phyloP scores from a whole-genome alignment of 148 eudicot genomes.

The Rhododendron mucronatum region DNA sequence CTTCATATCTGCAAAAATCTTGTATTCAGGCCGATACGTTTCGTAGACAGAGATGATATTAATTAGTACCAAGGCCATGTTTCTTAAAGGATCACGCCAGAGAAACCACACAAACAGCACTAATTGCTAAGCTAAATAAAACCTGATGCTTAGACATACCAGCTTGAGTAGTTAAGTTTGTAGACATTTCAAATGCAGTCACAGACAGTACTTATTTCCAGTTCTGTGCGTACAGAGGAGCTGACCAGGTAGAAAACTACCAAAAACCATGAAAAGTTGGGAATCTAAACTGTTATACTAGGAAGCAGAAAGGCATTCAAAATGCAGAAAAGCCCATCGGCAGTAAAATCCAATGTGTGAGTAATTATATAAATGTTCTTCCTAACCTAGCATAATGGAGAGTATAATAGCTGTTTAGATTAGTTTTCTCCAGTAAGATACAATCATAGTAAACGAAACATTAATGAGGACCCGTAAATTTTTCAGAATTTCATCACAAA shows the following conservation, averaged over 20 bases:
- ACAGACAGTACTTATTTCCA: background rate
- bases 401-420: background rate
- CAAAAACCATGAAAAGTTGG: background rate
- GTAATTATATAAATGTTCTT: background rate
- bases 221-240: background rate
- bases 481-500: background rate
- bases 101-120: too few relatives aligned
- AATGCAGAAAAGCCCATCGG: background rate
- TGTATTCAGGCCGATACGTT: background rate
- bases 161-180: background rate
- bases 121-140: too few relatives aligned
- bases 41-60: background rate
- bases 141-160: too few relatives aligned
- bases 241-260: background rate
- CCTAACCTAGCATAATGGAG: background rate
- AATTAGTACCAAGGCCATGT: too few relatives aligned
- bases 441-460: background rate
- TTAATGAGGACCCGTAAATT: background rate
- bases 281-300: background rate
- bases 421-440: background rate
- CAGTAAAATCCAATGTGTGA: background rate
- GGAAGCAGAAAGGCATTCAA: background rate
- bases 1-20: background rate
- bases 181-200: background rate
- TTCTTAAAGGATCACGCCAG: too few relatives aligned